Conservation (phyloP, 345 rosid genomes). For the Arabidopsis thaliana region DNA sequence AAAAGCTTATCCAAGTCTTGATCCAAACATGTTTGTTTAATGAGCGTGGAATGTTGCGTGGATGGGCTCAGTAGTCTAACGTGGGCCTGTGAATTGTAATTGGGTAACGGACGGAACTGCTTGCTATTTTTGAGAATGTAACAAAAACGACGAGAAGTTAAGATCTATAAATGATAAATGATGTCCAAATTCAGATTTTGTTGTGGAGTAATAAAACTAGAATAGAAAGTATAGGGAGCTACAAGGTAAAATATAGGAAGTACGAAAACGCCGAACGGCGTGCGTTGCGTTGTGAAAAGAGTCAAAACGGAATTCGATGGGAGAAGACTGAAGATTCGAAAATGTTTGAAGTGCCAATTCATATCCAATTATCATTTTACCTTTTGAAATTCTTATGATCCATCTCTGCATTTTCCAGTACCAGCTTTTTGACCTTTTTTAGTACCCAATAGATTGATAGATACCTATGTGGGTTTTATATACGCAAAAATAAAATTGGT, state of each 20-base stretch:
- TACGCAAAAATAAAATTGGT: not conserved
- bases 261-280: constrained; percentile 39
- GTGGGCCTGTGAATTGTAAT: constrained; percentile 19
- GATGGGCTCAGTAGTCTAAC: constrained; percentile 8
- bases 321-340: constrained; percentile 40
- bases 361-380: constrained; percentile 33
- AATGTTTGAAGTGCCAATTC: constrained; percentile 44
- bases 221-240: constrained; percentile 22
- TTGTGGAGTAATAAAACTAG: not conserved
- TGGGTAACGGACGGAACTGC: not conserved
- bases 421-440: constrained; percentile 41
- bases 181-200: not conserved
- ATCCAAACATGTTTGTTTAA: not conserved
- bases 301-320: constrained; percentile 44
- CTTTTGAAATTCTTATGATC: constrained; percentile 44
- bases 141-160: constrained; percentile 6
- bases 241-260: constrained; percentile 1
- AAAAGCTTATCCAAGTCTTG: not conserved
- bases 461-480: not conserved
- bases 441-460: constrained; percentile 5
- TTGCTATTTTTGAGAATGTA: not conserved
- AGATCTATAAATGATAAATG: constrained; percentile 5
- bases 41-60: not conserved
- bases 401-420: constrained; percentile 33
- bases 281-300: constrained; percentile 40